Base-by-base conservation (phyloP, 352 stramenopile genomes). In the Globisporangium iwayamae region DNA sequence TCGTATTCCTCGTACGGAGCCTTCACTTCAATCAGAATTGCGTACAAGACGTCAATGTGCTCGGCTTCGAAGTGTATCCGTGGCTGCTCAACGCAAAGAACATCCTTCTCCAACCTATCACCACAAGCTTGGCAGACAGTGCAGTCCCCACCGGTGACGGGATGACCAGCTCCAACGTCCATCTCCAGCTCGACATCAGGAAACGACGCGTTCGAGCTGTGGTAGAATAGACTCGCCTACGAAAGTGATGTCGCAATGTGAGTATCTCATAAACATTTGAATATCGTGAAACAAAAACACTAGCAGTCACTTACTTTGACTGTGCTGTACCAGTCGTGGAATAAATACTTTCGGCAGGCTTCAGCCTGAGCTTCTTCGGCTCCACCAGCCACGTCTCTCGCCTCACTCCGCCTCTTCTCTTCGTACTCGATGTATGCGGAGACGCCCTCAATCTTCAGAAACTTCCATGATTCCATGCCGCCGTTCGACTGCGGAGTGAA, bases 1-100 rank as follows among this genome's bases (percentile, higher is more conserved):
- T 93, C 85, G 38, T 90, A 94, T 58, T 96, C 82, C 53, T 94
- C 87, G 62, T 93, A 96, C 32, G 87, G 87, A 13, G 87, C 83
- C 62, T 90, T 91, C 36, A 96, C 84, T 71, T 96, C 87, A 56
- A 91, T 85, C 59, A 96, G 63, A 68, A 96, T 93, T 22, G 85
- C 84, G 60, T 91, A 93, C 59, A 94, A 73, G 2, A 94, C 81
- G 56, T 96, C 87, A 48, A 96, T 87, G 60, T 94, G 87, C 32
- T 91, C 75, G 0, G 76, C 71, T 55, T 75, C 83, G 41, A 96
- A 83, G 67, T 96, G 87, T 43, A 94, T 75, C 32, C 72, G 73
- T 0, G 85, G 85, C 50, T 87, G 78, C 6, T 25, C 58, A 28
- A 25, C 14, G 13, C 45, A n/a, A 20, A 60, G 32, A 30, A 66